Base-by-base conservation (phyloP, 805 yeast genomes). In the Kuraishia ogatae region DNA sequence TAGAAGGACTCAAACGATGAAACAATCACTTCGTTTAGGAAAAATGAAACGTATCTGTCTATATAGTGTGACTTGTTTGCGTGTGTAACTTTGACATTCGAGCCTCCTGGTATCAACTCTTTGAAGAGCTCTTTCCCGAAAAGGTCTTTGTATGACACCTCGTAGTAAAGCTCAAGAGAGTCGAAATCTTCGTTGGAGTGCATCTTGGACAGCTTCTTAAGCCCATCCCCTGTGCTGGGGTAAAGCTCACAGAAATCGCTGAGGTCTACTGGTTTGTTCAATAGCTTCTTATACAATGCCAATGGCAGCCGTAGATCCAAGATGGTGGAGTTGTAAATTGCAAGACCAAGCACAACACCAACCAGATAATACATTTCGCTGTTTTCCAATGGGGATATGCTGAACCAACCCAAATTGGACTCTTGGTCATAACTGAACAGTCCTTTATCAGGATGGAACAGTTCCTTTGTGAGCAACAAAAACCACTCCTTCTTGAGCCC, bases 401-500 rank as follows among this genome's bases (percentile, higher is more conserved):
- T 72, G 68, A 93, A 92, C 97, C 97, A 94, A 53, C 85, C 77
- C 46, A 78, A 74, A 52, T 82, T 76, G 10, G 96, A 87, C 58
- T 84, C 90, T 21, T 84, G 87, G 49, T 83, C 80, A 60, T 81
- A 80, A 8, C 71, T 64, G 58, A 94, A 84, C 67, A 91, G 75
- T 0, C 89, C 90, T 35, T 83, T 80, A 51, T 74, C 72, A 1
- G 91, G 87, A 62, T 79, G 80, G 64, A 92, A 87, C 1, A 93
- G 67, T 24, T 85, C 85, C 56, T 80, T 80, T 1, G 88, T 83
- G 47, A 94, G 71, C 47, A 92, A 69, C 51, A 83, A 73, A 67
- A 94, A 92, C 99, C 99, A 93, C 64, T 93, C 99, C 64, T 91
- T 92, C 62, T 86, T 82, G 56, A 93, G 75, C 0, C 99, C 99